Percentiles rank a stretch among this genome's conserved stretches.
Conservation (phyloP, 768 basidiomycete genomes). For the Hortiboletus campestris region DNA sequence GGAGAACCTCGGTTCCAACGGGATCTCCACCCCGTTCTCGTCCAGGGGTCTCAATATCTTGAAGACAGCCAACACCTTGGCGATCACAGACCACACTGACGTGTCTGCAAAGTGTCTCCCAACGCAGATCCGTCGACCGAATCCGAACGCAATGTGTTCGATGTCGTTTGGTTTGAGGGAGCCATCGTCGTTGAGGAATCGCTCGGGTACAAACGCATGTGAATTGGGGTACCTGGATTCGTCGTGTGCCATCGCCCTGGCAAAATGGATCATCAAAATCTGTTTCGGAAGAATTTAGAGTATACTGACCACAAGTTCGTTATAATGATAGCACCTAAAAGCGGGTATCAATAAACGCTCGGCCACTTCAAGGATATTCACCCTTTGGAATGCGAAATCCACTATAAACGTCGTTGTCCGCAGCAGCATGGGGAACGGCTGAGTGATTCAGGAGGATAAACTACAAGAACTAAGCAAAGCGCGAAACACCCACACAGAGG, state of each 20-base stretch:
- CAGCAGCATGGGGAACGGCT: slow-evolving; percentile 8
- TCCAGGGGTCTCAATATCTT: not conserved
- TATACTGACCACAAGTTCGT: slow-evolving; percentile 10
- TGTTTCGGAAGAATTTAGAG: not conserved
- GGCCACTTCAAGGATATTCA: not conserved
- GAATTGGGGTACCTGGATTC: slow-evolving; percentile 35
- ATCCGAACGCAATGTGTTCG: slow-evolving; percentile 9
- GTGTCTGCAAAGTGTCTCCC: slow-evolving; percentile 19
- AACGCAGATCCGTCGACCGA: slow-evolving; percentile 24
- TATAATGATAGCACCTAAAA: slow-evolving; percentile 1
- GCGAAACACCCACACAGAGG: slow-evolving; percentile 5
- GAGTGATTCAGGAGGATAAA: not conserved
- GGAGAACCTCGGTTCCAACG: slow-evolving; percentile 9
- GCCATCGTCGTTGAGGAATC: slow-evolving; percentile 32
- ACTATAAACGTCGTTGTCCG: slow-evolving; percentile 17
- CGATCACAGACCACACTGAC: slow-evolving; percentile 14
- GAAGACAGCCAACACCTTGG: slow-evolving; percentile 4
- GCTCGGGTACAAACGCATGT: slow-evolving; percentile 37
- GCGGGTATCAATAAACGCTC: not conserved
- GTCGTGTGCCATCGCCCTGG: not conserved
- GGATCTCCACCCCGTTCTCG: slow-evolving; percentile 3
- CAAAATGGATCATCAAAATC: not conserved
- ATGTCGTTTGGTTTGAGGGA: slow-evolving; percentile 3
- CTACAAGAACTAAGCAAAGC: not conserved
- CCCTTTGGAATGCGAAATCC: slow-evolving; percentile 49